Conservation (phyloP, 139 green algal species). For the Chlorella sp. region DNA sequence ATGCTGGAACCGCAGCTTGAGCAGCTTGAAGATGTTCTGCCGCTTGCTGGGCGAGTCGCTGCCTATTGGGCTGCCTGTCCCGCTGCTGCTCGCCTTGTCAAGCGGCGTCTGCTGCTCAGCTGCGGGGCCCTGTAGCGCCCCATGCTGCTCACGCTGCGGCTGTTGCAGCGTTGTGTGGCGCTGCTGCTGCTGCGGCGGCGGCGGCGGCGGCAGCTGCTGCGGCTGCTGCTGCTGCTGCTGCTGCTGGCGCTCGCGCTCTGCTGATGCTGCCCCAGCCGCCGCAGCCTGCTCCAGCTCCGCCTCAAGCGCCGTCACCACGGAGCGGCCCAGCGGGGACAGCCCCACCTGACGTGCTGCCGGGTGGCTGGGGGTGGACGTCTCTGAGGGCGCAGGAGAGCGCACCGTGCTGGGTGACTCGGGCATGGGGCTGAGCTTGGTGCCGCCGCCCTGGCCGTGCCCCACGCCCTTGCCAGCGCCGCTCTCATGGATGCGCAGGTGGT, state of each 20-base stretch:
- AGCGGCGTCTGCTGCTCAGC: too few species aligned
- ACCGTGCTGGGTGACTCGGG: constrained; percentile 20
- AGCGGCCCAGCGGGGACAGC: constrained; percentile 57
- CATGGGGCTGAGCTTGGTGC: constrained; percentile 24
- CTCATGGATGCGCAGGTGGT: constrained; percentile 32
- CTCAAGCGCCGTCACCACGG: constrained; percentile 60
- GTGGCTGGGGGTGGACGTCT: constrained; percentile 22
- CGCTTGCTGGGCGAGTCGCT: constrained; percentile 24
- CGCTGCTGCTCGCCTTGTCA: background rate
- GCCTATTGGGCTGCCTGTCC: background rate
- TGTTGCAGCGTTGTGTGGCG: background rate
- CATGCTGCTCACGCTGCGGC: constrained; percentile 10
- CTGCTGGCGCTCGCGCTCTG: background rate
- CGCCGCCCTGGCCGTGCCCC: background rate
- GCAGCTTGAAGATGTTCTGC: constrained; percentile 22
- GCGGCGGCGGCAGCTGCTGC: background rate
- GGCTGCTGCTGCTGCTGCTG: background rate
- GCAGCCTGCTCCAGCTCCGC: constrained; percentile 56
- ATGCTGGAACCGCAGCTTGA: constrained; percentile 20
- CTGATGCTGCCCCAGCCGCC: background rate
- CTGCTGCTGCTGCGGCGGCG: background rate
- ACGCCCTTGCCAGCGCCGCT: background rate
- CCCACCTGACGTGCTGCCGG: constrained; percentile 6
- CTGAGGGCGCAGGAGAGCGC: constrained; percentile 2
- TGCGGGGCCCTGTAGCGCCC: background rate